Evolutionary conservation across 1,284 basidiomycete genomes (phyloP).

Genomic region (Volvariella volvacea): DNA sequence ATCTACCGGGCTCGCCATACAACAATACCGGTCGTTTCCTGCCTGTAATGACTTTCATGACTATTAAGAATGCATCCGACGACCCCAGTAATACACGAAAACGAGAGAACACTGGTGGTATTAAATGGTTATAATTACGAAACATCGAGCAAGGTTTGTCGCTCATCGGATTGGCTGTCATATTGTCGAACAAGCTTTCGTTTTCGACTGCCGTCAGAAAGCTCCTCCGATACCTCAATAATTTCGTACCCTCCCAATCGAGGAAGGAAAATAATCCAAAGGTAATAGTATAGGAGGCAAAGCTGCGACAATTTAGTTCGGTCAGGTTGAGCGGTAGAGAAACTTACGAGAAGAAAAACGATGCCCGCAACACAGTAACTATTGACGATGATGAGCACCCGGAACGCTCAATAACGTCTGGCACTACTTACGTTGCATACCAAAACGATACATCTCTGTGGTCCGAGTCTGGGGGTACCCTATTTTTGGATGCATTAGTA

Average conservation of each 20-base stretch:
- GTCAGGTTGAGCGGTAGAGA: neutral
- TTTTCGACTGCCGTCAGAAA: slow-evolving; percentile 22
- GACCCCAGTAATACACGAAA: too few relatives aligned
- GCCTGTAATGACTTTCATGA: too few relatives aligned
- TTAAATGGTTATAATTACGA: too few relatives aligned
- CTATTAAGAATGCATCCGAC: too few relatives aligned
- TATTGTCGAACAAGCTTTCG: slow-evolving; percentile 22
- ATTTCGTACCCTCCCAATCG: slow-evolving; percentile 23
- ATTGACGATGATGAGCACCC: neutral
- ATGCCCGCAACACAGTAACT: slow-evolving; percentile 23
- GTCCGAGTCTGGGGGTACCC: slow-evolving; percentile 18
- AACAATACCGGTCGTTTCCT: too few relatives aligned
- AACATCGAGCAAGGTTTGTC: slow-evolving; percentile 5
- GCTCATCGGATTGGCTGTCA: slow-evolving; percentile 9
- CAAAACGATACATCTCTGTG: slow-evolving; percentile 19
- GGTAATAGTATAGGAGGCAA: slow-evolving; percentile 25
- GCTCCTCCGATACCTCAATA: slow-evolving; percentile 22
- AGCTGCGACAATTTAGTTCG: slow-evolving; percentile 12
- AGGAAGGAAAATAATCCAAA: slow-evolving; percentile 25
- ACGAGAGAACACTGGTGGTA: too few relatives aligned
- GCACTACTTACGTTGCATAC: slow-evolving; percentile 16
- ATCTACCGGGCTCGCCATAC: too few relatives aligned
- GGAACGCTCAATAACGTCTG: neutral
- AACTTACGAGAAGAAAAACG: slow-evolving; percentile 18
- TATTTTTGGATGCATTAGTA: slow-evolving; percentile 4